Conservation (phyloP, 192 early-diverging fungal genomes). For the Rhizophagus clarus region DNA sequence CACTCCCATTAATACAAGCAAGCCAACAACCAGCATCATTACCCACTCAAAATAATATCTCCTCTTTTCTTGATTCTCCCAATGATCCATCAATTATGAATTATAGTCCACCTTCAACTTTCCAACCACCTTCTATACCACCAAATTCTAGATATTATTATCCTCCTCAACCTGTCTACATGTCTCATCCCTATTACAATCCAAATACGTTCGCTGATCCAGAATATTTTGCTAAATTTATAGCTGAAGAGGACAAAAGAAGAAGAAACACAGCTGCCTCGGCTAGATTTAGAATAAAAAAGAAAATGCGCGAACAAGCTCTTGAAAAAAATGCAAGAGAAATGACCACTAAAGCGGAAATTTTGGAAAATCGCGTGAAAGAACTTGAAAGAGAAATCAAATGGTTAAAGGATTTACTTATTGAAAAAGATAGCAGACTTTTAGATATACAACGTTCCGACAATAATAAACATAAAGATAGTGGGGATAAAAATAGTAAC, state of each 20-base stretch:
- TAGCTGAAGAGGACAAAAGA: conserved; percentile 84
- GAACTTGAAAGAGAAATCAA: conserved; percentile 92
- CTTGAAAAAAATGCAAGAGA: conserved; percentile 84
- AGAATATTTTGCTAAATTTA: conserved; percentile 31
- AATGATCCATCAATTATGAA: background rate
- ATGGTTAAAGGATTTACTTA: conserved; percentile 82
- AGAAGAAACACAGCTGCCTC: conserved; percentile 94
- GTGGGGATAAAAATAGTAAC: background rate
- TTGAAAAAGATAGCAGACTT: conserved; percentile 62
- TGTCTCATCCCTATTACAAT: background rate
- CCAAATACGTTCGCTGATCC: conserved; percentile 22
- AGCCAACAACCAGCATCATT: background rate
- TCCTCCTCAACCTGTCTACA: background rate
- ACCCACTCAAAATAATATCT: background rate
- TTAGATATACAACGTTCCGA: background rate
- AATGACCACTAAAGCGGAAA: conserved; percentile 73
- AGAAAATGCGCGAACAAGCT: conserved; percentile 87
- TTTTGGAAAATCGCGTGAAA: conserved; percentile 73
- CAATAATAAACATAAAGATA: background rate
- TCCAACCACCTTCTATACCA: background rate
- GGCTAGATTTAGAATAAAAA: conserved; percentile 93
- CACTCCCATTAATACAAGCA: background rate
- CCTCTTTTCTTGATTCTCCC: background rate
- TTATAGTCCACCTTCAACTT: background rate
- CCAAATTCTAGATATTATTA: background rate